These are phyloP conservation scores for Penicillium canariense DNA, from an alignment of 495 filamentous ascomycete species.

Conservation along the genomic window DNA sequence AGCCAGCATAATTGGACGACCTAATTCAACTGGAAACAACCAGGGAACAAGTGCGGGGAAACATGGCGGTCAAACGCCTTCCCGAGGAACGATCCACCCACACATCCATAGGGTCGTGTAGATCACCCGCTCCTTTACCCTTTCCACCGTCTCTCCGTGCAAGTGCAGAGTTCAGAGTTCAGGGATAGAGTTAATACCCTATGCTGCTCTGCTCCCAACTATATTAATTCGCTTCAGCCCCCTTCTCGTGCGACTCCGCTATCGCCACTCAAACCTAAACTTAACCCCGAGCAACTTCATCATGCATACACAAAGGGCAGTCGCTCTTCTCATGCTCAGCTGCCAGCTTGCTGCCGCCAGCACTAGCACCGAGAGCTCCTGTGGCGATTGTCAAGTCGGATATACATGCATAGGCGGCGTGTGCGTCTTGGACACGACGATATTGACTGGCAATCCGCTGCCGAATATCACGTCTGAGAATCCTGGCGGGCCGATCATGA, in stretches of 20 bases:
- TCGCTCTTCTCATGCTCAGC: neutral
- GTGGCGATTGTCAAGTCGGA: neutral
- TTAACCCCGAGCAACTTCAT: too few species aligned
- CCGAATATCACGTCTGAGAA: neutral
- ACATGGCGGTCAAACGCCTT: neutral
- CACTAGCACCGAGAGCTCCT: neutral
- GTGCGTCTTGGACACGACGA: conserved; percentile 1
- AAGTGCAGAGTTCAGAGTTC: neutral
- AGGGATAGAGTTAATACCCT: neutral
- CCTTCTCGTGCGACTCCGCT: too few species aligned
- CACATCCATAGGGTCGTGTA: neutral
- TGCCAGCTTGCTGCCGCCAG: neutral
- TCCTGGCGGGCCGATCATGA: conserved; percentile 1
- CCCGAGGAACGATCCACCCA: neutral
- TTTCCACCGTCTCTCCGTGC: neutral
- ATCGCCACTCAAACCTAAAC: too few species aligned
- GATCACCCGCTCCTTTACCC: neutral
- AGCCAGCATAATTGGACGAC: neutral
- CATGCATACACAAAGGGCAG: too few species aligned
- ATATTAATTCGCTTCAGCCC: too few species aligned
- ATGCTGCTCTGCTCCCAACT: too few species aligned
- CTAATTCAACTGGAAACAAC: neutral
- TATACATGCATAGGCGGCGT: neutral
- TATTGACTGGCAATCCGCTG: neutral
- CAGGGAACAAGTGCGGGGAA: neutral